Evolutionary conservation across 441 rosid species (phyloP), one percentile per base, ranked within the genome.

Genomic region (Jatropha podagrica): DNA sequence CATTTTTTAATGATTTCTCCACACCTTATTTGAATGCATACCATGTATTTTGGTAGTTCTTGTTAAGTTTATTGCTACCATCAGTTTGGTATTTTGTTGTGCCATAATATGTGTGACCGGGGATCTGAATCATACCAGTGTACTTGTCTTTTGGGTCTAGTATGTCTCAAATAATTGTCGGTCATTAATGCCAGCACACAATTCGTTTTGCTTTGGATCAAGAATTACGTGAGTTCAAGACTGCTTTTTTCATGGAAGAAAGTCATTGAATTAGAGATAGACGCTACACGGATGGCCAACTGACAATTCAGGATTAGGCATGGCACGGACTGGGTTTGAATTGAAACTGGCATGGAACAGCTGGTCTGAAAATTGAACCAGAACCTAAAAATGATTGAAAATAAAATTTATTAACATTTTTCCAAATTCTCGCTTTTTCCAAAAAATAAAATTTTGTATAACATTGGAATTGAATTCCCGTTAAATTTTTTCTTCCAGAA

Each of bases 71-170:
- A 4, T 46, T 42, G 49, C 62, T 75, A 14, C 32, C 7, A 26
- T 68, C 17, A 14, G 44, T 40, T 68, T 46, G 59, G 49, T 75
- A 38, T 46, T 27, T 58, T 60, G 72, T 59, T 46, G 18, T n/a
- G 58, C 67, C 1, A 12, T 37, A n/a, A 41, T 41, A 17, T 76
- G 42, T 20, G 60, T 32, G 37, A 4, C 59, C 0, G 32, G 20
- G 63, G 12, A 58, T 58, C 27, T 3, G 42, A 55, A 26, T 7
- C 14, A 64, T 66, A 59, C 15, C 32, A 18, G 10, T 44, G 46
- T 26, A 32, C 27, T 11, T 56, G 38, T 67, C 12, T 49, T 32
- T 44, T 68, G 49, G 32, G 40, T 65, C 11, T 20, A 17, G 42
- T 23, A 15, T 2, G 32, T 7, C 2, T 10, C 4, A 37, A 59